These are phyloP conservation scores for Endocarpon pusillum DNA, from an alignment of 495 filamentous ascomycete species.

Conservation along the genomic window DNA sequence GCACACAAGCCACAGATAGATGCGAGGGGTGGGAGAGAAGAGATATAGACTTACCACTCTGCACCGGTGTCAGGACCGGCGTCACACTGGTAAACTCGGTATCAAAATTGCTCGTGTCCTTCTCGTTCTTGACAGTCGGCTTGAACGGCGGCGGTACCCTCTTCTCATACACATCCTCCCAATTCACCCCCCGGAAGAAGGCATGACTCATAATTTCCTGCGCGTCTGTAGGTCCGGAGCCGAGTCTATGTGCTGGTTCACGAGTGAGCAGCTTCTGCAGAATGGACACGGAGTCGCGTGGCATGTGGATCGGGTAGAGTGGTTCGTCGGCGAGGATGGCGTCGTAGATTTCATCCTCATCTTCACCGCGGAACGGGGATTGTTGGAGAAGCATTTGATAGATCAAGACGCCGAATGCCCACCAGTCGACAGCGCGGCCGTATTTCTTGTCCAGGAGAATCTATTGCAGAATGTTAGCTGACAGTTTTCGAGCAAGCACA, in stretches of 20 bases:
- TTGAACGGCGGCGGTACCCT: slow-evolving; percentile 73
- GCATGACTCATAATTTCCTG: slow-evolving; percentile 99
- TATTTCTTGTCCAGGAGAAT: slow-evolving; percentile 98
- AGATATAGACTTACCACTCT: slow-evolving; percentile 80
- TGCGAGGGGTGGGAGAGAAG: no score
- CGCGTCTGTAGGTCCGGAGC: slow-evolving; percentile 89
- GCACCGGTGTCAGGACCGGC: slow-evolving; percentile 89
- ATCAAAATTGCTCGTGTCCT: slow-evolving; percentile 98
- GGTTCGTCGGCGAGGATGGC: slow-evolving; percentile 96
- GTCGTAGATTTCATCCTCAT: slow-evolving; percentile 99
- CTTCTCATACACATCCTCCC: slow-evolving; percentile 97
- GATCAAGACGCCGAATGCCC: slow-evolving; percentile 98
- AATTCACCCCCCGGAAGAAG: slow-evolving; percentile 95
- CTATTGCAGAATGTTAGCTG: slow-evolving; percentile 26
- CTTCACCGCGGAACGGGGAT: slow-evolving; percentile 95
- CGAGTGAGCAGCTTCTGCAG: slow-evolving; percentile 93
- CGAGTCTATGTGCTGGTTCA: slow-evolving; percentile 83
- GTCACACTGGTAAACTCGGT: slow-evolving; percentile 97
- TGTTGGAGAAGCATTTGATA: slow-evolving; percentile 99
- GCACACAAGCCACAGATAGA: slow-evolving; percentile 1
- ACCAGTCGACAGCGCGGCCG: slow-evolving; percentile 98
- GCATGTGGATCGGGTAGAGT: slow-evolving; percentile 98
- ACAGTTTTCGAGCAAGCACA: slow-evolving; percentile 3
- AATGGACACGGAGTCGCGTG: slow-evolving; percentile 91
- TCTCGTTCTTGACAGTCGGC: slow-evolving; percentile 73